Base-by-base conservation (phyloP, 2,329 filamentous ascomycete species). In the Ophiostoma angusticollis region DNA sequence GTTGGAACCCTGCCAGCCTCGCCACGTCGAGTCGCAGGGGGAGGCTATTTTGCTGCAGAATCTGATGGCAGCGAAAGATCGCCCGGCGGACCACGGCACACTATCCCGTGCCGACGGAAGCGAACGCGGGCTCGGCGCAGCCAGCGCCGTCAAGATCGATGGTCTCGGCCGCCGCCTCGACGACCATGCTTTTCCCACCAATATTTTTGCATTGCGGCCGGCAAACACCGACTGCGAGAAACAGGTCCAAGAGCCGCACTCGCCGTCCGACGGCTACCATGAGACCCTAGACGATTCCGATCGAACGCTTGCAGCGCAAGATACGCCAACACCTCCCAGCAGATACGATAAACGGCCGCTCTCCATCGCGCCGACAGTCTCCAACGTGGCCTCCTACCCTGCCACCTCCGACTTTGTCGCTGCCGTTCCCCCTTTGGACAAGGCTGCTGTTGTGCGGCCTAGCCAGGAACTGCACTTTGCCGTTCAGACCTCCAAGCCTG, bases 11-110 rank as follows among this genome's bases (percentile, higher is more conserved):
- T 38, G 36, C 36, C 30, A 31, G 25, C 35, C 13, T 28, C 21
- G 30, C 39, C 31, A 6, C 25, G 25, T 43, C 32, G 41, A 39
- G 24, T 4, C 31, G 14, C 18, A 38, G 29, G 31, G 35, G 31
- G 22, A 18, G 36, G 42, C 31, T 31, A 23, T 14, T 35, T 32
- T 14, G 19, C 33, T 21, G 35, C 42, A 35, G 25, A 38, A 27
- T 21, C 41, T 44, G 39, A 46, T 46, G 44, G 44, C 40, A 34
- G 37, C 39, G 44, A 31, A 23, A 32, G 39, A 37, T 21, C 35
- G 22, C 21, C 32, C 37, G 27, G 24, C 30, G 35, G 37, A 45
- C 38, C 16, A 34, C 42, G 33, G 35, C 42, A 32, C 28, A 27
- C 11, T 11, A 25, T 28, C 24, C 37, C 28, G 28, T 30, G 36